phyloP scores from a whole-genome alignment of 345 rosid species.

The Bruguiera sexangula region DNA sequence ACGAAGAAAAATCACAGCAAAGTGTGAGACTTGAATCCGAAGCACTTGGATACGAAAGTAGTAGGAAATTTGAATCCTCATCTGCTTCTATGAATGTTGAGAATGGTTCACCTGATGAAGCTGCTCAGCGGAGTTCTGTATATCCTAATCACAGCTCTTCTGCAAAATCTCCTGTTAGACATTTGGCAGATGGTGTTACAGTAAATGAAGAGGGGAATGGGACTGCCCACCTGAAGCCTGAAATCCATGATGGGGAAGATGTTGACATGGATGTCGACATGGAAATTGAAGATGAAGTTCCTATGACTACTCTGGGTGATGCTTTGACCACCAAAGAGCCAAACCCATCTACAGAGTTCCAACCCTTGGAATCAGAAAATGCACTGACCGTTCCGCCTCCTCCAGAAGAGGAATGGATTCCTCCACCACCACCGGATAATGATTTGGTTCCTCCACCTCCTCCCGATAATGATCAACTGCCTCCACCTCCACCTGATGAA shows the following conservation, averaged over 20 bases:
- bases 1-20: slow-evolving; percentile 26
- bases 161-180: slow-evolving; percentile 33
- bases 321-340: slow-evolving; percentile 26
- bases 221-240: slow-evolving; percentile 23
- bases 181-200: slow-evolving; percentile 25
- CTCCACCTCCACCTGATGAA: slow-evolving; percentile 58
- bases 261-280: slow-evolving; percentile 96
- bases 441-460: slow-evolving; percentile 86
- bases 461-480: slow-evolving; percentile 51
- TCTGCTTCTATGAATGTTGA: slow-evolving; percentile 24
- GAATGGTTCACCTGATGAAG: slow-evolving; percentile 20
- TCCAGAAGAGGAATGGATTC: slow-evolving; percentile 87
- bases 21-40: slow-evolving; percentile 29
- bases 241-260: slow-evolving; percentile 47
- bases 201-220: slow-evolving; percentile 33
- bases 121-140: slow-evolving; percentile 2
- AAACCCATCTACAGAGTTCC: slow-evolving; percentile 35
- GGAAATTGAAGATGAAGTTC: slow-evolving; percentile 80
- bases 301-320: slow-evolving; percentile 22
- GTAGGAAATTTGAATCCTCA: slow-evolving; percentile 26
- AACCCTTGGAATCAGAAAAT: slow-evolving; percentile 23
- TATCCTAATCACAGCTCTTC: slow-evolving; percentile 17
- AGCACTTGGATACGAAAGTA: slow-evolving; percentile 28
- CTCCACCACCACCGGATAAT: slow-evolving; percentile 84
- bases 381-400: slow-evolving; percentile 50